These are phyloP conservation scores for Lachancea dasiensis DNA, from an alignment of 805 yeast species.

Conservation along the genomic window DNA sequence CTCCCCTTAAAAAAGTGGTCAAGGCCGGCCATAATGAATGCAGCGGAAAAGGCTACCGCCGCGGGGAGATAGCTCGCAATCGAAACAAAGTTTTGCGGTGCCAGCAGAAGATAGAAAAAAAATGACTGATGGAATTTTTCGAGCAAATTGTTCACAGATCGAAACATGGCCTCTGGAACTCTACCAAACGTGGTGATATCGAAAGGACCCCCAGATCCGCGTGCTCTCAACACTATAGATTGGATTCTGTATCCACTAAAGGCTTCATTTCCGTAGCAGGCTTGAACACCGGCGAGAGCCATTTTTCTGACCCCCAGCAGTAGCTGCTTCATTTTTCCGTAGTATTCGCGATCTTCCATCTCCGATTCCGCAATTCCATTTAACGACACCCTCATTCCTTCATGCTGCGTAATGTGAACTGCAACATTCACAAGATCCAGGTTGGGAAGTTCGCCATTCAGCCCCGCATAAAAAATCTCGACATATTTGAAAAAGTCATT, in stretches of 20 bases:
- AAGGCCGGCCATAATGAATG: slow-evolving; percentile 64
- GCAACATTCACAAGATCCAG: slow-evolving; percentile 83
- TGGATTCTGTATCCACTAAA: slow-evolving; percentile 97
- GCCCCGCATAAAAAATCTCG: slow-evolving; percentile 77
- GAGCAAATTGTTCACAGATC: slow-evolving; percentile 84
- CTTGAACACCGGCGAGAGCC: slow-evolving; percentile 62
- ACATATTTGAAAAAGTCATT: slow-evolving; percentile 65
- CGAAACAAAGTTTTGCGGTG: slow-evolving; percentile 78
- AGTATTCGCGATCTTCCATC: slow-evolving; percentile 39
- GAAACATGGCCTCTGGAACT: slow-evolving; percentile 75
- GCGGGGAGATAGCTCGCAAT: slow-evolving; percentile 91
- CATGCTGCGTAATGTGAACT: slow-evolving; percentile 66
- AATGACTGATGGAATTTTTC: slow-evolving; percentile 97
- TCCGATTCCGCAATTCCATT: slow-evolving; percentile 51
- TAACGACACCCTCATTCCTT: slow-evolving; percentile 61
- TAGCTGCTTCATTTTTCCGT: slow-evolving; percentile 53
- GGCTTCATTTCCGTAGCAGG: slow-evolving; percentile 73
- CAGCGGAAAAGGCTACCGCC: slow-evolving; percentile 63
- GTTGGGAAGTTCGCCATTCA: slow-evolving; percentile 94
- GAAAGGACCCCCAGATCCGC: slow-evolving; percentile 47
- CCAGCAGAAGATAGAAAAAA: slow-evolving; percentile 79
- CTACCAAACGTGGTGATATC: slow-evolving; percentile 93
- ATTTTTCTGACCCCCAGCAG: slow-evolving; percentile 60
- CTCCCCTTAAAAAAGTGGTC: slow-evolving; percentile 44
- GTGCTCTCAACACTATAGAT: slow-evolving; percentile 73